Evolutionary conservation across 2,329 filamentous ascomycete species (phyloP).

Genomic region (Aschersonia sp.): DNA sequence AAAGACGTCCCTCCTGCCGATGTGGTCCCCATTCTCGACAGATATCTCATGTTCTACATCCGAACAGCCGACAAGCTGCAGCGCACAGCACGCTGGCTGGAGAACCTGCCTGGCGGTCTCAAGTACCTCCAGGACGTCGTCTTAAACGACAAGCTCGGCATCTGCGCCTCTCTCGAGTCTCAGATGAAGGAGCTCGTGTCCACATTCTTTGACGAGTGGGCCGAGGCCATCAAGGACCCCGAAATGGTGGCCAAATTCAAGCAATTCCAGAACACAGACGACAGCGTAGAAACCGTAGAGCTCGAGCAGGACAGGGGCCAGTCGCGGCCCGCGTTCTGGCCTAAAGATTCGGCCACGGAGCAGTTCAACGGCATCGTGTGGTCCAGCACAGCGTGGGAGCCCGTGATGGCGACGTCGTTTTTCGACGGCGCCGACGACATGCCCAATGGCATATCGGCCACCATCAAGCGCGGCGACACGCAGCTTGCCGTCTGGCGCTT

Average conservation of each 20-base stretch:
- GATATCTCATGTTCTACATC: slow-evolving; percentile 88
- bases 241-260: slow-evolving; percentile 54
- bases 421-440: slow-evolving; percentile 50
- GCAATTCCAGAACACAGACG: slow-evolving; percentile 73
- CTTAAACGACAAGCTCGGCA: slow-evolving; percentile 73
- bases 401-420: slow-evolving; percentile 54
- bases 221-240: slow-evolving; percentile 60
- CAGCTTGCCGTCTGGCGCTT: slow-evolving; percentile 81
- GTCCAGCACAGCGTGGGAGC: slow-evolving; percentile 55
- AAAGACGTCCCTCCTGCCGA: slow-evolving; percentile 76
- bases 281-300: slow-evolving; percentile 56
- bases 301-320: slow-evolving; percentile 59
- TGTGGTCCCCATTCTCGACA: slow-evolving; percentile 70
- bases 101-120: slow-evolving; percentile 70
- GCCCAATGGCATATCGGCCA: slow-evolving; percentile 59
- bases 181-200: slow-evolving; percentile 81
- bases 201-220: slow-evolving; percentile 85
- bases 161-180: slow-evolving; percentile 67
- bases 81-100: slow-evolving; percentile 77
- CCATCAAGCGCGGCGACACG: slow-evolving; percentile 75
- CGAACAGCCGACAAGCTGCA: slow-evolving; percentile 83
- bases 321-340: slow-evolving; percentile 62
- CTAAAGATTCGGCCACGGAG: slow-evolving; percentile 47
- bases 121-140: slow-evolving; percentile 71
- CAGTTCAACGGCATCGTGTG: slow-evolving; percentile 64